Base-by-base conservation (phyloP, 164 flowering plant genomes). In the Annona squamosa region DNA sequence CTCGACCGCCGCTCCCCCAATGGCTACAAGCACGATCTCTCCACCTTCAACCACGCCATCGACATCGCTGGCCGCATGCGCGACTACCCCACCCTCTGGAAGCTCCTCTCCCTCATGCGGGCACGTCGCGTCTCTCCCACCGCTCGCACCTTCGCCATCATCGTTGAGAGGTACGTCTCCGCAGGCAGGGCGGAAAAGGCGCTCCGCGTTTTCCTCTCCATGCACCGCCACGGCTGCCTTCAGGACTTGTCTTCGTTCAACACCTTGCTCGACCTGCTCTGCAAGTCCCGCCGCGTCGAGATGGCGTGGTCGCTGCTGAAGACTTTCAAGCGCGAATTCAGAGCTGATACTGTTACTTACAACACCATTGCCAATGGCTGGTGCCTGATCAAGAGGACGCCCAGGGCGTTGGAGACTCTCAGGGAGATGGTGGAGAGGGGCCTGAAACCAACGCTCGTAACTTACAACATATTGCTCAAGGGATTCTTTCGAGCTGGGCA, bases 361-460 rank as follows among this genome's bases (percentile, higher is more conserved):
- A 94, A 91, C 74, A 84, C 86, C 9, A 81, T 95, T 73, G 97
- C 89, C 0, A 86, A 90, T 78, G 98, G 99, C 56, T 93, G 91
- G 89, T 95, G 99, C 80, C 82, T 88, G 79, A 78, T 86, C 48
- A 89, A 91, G 81, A 77, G 85, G 16, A 87, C 89, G 1, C 82
- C 87, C 0, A 87, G 72, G 78, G 99, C 97, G 0, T 81, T 93
- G 77, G 92, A 84, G 72, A 71, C 88, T 63, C 72, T 95, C 80
- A 88, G 81, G 83, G 96, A 91, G 81, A 93, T 93, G 99, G 96
- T 91, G 77, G 88, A 87, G 78, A 81, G 84, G 72, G 94, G 96
- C 2, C 74, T 91, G 79, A 69, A 52, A 12, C 98, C 97, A 1
- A 87, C 78, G 1, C 61, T 87, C 52, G 78, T 73, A 0, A 92